Base-by-base conservation (phyloP, 2,329 filamentous ascomycete species). In the Exophiala calicioides region DNA sequence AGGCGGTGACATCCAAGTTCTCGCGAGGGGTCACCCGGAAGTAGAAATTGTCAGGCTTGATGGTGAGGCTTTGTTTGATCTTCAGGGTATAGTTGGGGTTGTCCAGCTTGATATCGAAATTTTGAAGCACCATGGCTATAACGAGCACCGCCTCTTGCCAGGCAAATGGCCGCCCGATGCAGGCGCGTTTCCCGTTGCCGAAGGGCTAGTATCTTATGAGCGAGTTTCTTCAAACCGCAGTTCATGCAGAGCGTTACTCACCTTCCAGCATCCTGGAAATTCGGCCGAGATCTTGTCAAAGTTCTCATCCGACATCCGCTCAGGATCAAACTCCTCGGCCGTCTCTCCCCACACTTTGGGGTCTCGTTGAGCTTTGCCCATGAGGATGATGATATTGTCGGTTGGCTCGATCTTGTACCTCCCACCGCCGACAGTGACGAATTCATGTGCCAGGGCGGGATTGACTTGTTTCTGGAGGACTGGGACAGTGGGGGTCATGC, bases 151-250 rank as follows among this genome's bases (percentile, higher is more conserved):
- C 74, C 65, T 90, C 86, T 60, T 90, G 85, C 82, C 82, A 86
- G 1, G 86, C 84, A 61, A 90, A 90, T 0, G 79, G 74, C 1
- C 85, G 72, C 3, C 86, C 86, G 47, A 89, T 89, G 56, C 85
- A 90, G 1, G 72, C 82, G 41, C 86, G 70, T 53, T 77, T 73
- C 1, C 85, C 85, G 47, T 86, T 85, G 1, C 86, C 86, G 56
- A 89, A 90, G 3, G 86, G 84, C 65, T 86, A 85, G 6, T 23
- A n/a, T n/a, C n/a, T n/a, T n/a, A n/a, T n/a, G n/a, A n/a, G n/a
- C n/a, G n/a, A n/a, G n/a, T n/a, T n/a, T n/a, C n/a, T n/a, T n/a
- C n/a, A n/a, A 26, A 31, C 9, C 13, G 23, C 24, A 42, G 23
- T 19, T 21, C 19, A 7, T 12, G 18, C 5, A 13, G 5, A 3